Base-by-base conservation (phyloP, 1,139 yeast genomes). In the Suhomyces yuchorum region DNA sequence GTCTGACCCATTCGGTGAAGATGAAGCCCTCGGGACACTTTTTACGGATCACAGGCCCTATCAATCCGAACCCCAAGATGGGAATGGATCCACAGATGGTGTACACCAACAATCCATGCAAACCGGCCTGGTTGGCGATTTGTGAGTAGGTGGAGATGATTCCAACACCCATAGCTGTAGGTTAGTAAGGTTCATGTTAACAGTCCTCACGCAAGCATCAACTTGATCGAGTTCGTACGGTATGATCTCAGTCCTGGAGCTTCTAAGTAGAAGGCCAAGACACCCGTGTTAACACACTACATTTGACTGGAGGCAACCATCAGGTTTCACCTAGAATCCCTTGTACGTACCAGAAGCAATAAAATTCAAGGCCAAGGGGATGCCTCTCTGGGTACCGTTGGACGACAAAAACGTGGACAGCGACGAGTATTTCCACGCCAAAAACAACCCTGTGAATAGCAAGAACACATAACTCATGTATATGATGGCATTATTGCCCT, bases 1-100 rank as follows among this genome's bases (percentile, higher is more conserved):
- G 82, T 60, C 89, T 79, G 12, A 89, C 95, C 98, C 98, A 92
- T 63, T 91, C 97, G n/a, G 97, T 89, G 55, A 92, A 73, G 37
- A 92, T 90, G 63, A 92, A 92, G 4, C 97, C 98, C 8, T 87
- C 83, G 0, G 98, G 97, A 60, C 96, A 88, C 56, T 80, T 80
- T 51, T 73, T 78, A 56, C 97, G 76, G 52, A 92, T 85, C 11
- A 83, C 64, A 0, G 97, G 97, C 0, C 97, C 97, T 49, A 88
- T 70, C 45, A 80, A 76, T 1, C 96, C 91, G 71, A 92, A 92
- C 17, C 90, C 70, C 53, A 88, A 72, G 67, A 92, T 84, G 3
- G 98, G 98, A 43, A 91, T 65, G 1, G 96, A 84, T 30, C 96
- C 95, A 33, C 86, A 71, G n/a, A 89, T 58, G 1, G 91, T 84